These are phyloP conservation scores for Olyra latifolia DNA, from an alignment of 176 grass and related monocot species.

Conservation along the genomic window DNA sequence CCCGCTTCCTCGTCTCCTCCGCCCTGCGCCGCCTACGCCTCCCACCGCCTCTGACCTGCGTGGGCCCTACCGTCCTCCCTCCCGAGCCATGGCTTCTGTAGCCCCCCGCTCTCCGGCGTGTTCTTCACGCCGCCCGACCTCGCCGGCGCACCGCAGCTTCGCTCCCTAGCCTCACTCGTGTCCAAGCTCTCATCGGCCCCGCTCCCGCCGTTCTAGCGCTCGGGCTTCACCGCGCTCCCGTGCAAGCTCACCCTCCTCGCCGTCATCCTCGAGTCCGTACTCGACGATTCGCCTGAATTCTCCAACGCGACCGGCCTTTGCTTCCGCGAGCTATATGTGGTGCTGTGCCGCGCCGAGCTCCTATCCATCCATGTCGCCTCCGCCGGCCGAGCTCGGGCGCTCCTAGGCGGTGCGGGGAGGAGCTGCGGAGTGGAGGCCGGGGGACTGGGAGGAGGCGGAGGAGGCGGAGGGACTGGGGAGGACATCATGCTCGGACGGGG, in stretches of 20 bases:
- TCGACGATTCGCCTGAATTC: conserved; percentile 27
- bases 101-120: conserved; percentile 50
- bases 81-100: conserved; percentile 35
- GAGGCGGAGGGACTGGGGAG: no score
- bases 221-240: conserved; percentile 50
- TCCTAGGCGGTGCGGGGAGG: conserved; percentile 54
- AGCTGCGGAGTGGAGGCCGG: no score
- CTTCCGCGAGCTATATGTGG: conserved; percentile 94
- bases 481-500: no score
- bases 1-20: background rate
- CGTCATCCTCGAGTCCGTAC: conserved; percentile 54
- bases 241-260: conserved; percentile 35
- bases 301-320: conserved; percentile 64
- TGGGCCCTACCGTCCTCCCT: background rate
- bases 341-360: conserved; percentile 80
- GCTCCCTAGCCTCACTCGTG: conserved; percentile 49
- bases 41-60: background rate
- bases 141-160: conserved; percentile 43
- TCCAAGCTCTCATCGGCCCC: conserved; percentile 22
- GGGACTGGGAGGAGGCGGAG: no score
- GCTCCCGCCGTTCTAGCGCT: conserved; percentile 46
- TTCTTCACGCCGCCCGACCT: conserved; percentile 65
- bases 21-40: background rate
- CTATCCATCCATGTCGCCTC: conserved; percentile 65
- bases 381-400: conserved; percentile 64